phyloP scores from a whole-genome alignment of 768 basidiomycete genomes.

The Hydnomerulius pinastri region DNA sequence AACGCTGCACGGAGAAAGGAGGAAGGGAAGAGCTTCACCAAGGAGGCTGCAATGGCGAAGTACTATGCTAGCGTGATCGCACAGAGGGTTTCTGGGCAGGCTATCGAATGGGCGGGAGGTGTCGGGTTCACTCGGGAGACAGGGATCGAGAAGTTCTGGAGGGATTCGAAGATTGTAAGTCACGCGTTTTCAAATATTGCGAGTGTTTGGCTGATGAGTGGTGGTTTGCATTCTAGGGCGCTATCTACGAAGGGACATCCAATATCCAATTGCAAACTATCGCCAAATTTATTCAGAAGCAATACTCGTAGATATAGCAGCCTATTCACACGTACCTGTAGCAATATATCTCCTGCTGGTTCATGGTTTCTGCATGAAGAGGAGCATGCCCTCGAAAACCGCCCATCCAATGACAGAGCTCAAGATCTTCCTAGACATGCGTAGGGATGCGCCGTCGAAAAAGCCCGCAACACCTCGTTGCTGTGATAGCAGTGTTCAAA shows the following conservation, averaged over 20 bases:
- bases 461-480: conserved; percentile 81
- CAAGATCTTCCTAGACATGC: conserved; percentile 82
- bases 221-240: conserved; percentile 52
- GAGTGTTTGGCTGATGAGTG: conserved; percentile 4
- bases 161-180: conserved; percentile 94
- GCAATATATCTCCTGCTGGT: neutral
- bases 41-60: conserved; percentile 99
- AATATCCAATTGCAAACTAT: conserved; percentile 98
- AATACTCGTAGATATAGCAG: conserved; percentile 56
- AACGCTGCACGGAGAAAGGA: conserved; percentile 96
- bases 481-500: conserved; percentile 38
- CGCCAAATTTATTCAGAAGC: conserved; percentile 86
- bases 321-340: neutral
- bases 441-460: conserved; percentile 83
- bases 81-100: conserved; percentile 80
- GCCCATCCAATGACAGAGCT: conserved; percentile 93
- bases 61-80: conserved; percentile 90
- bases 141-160: conserved; percentile 95
- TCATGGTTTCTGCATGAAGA: conserved; percentile 48
- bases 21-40: conserved; percentile 81
- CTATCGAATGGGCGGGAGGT: conserved; percentile 97
- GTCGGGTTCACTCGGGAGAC: conserved; percentile 92
- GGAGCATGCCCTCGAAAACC: conserved; percentile 79
- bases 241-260: conserved; percentile 94
- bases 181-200: neutral